Evolutionary conservation across 148 eudicot species (phyloP).

Genomic region (Chenopodium berlandieri): DNA sequence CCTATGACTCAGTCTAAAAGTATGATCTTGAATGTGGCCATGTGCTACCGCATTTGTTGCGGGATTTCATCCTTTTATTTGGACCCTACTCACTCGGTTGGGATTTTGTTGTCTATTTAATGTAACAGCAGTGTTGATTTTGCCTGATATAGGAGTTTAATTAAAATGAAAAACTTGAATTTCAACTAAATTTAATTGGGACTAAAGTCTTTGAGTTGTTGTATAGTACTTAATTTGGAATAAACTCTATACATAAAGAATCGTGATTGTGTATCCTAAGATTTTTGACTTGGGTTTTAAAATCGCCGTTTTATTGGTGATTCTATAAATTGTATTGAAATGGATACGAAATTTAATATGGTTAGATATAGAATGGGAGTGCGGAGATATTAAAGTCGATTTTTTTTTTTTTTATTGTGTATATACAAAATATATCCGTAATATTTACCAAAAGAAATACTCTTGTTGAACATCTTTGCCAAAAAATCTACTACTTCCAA

Average conservation of each 20-base stretch:
- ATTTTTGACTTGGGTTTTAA: background rate
- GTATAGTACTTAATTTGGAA: background rate
- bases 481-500: too few species aligned
- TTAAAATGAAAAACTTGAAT: background rate
- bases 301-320: background rate
- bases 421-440: too few species aligned
- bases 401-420: too few species aligned
- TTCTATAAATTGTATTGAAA: too few species aligned
- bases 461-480: too few species aligned
- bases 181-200: background rate
- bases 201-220: background rate
- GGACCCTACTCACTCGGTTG: conserved; percentile 2
- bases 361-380: too few species aligned
- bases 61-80: background rate
- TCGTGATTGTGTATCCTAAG: background rate
- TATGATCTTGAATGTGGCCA: conserved; percentile 8
- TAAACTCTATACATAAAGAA: background rate
- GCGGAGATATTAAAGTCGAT: too few species aligned
- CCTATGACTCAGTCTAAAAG: background rate
- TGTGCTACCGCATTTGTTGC: conserved; percentile 3
- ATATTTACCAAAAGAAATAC: too few species aligned
- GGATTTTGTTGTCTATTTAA: conserved; percentile 7
- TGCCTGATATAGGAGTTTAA: background rate
- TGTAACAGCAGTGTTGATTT: background rate
- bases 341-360: background rate